Conservation (phyloP, 1,284 basidiomycete genomes). For the Tylopilus microsporus region DNA sequence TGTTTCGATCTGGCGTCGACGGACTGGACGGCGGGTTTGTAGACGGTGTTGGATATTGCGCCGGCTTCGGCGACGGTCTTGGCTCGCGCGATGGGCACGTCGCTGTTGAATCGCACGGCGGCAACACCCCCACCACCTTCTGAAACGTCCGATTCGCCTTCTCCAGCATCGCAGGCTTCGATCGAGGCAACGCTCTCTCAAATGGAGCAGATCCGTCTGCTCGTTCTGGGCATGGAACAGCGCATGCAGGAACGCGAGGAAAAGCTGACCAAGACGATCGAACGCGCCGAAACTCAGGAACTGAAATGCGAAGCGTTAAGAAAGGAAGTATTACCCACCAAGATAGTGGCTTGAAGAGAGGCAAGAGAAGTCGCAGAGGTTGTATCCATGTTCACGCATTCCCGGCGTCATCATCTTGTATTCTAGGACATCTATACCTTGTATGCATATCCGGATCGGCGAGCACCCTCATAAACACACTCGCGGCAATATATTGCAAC, state of each 20-base stretch:
- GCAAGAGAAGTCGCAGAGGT: neutral
- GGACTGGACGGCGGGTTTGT: no score
- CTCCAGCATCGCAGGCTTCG: slow-evolving; percentile 19
- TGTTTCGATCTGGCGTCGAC: no score
- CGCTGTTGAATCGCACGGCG: slow-evolving; percentile 18
- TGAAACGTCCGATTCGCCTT: slow-evolving; percentile 15
- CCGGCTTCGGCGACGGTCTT: slow-evolving; percentile 31
- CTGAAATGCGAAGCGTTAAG: slow-evolving; percentile 31
- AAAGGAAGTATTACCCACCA: slow-evolving; percentile 23
- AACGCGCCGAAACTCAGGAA: slow-evolving; percentile 57
- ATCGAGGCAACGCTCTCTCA: slow-evolving; percentile 43
- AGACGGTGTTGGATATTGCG: slow-evolving; percentile 48
- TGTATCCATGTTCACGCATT: slow-evolving; percentile 12
- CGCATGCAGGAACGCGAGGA: slow-evolving; percentile 61
- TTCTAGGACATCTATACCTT: slow-evolving; percentile 22
- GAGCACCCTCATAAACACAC: slow-evolving; percentile 16
- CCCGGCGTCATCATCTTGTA: slow-evolving; percentile 19
- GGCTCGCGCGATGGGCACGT: slow-evolving; percentile 26
- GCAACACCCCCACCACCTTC: slow-evolving; percentile 14
- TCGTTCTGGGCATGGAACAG: slow-evolving; percentile 74
- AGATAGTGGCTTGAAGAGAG: slow-evolving; percentile 5
- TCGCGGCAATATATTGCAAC: slow-evolving; percentile 27
- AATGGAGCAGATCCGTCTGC: slow-evolving; percentile 63
- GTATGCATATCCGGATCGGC: slow-evolving; percentile 4
- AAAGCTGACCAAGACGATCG: slow-evolving; percentile 54